Evolutionary conservation across 2,329 filamentous ascomycete genomes (phyloP).

Genomic region (Arthrinium puccinioides): DNA sequence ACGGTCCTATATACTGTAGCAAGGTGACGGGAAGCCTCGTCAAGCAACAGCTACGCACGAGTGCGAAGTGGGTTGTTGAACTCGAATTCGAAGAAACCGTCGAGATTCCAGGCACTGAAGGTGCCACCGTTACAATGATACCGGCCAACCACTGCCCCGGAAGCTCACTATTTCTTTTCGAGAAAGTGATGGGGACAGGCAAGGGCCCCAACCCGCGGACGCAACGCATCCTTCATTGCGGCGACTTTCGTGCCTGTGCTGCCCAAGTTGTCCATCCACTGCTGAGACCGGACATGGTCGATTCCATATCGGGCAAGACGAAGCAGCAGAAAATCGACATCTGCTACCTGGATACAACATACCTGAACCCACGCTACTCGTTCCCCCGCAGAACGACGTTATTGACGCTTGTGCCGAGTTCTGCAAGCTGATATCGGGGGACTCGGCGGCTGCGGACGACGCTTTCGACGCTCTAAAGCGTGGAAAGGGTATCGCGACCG

Average conservation of each 20-base stretch:
- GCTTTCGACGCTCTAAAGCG: constrained; percentile 38
- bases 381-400: constrained; percentile 88
- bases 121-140: constrained; percentile 88
- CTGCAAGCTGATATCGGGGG: constrained; percentile 69
- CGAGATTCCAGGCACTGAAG: constrained; percentile 74
- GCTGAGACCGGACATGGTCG: constrained; percentile 66
- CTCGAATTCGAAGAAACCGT: constrained; percentile 77
- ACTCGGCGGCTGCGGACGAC: constrained; percentile 42
- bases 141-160: constrained; percentile 95
- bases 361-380: constrained; percentile 89
- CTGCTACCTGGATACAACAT: constrained; percentile 96
- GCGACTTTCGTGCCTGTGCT: constrained; percentile 87
- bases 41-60: constrained; percentile 75
- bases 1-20: constrained; percentile 96
- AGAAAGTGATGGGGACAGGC: constrained; percentile 55
- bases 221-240: constrained; percentile 87
- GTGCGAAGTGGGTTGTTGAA: constrained; percentile 76
- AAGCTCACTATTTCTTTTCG: constrained; percentile 87
- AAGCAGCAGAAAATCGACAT: constrained; percentile 85
- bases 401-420: constrained; percentile 82
- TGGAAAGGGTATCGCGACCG: constrained; percentile 31
- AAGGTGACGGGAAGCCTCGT: constrained; percentile 87
- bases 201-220: constrained; percentile 51
- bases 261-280: constrained; percentile 78
- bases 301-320: constrained; percentile 61